These are phyloP conservation scores for Capronia epimyces DNA, from an alignment of 2,329 filamentous ascomycete species.

Conservation along the genomic window DNA sequence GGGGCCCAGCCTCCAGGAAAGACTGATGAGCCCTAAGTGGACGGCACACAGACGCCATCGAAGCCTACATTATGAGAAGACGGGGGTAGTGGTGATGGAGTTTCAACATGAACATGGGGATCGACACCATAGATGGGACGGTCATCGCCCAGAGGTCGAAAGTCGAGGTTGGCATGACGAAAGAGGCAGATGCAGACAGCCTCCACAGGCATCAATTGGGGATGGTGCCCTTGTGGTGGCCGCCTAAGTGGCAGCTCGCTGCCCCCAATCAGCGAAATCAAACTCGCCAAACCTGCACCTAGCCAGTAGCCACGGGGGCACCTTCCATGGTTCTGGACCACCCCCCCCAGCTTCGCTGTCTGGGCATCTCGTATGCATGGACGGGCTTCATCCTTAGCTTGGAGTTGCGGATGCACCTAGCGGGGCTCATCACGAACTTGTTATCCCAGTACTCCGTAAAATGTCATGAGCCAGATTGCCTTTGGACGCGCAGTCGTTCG, in stretches of 20 bases:
- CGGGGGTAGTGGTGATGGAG: not conserved
- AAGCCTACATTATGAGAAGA: not conserved
- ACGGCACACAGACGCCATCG: not conserved
- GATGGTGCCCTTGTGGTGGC: constrained; percentile 5
- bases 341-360: not conserved
- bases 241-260: not conserved
- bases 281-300: not conserved
- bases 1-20: not conserved
- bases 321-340: not conserved
- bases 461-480: too few relatives aligned
- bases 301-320: not conserved
- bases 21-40: not conserved
- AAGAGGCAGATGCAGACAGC: constrained; percentile 9
- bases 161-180: constrained; percentile 15
- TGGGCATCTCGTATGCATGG: not conserved
- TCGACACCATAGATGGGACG: constrained; percentile 10
- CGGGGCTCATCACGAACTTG: too few relatives aligned
- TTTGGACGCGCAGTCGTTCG: too few relatives aligned
- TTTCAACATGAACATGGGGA: constrained; percentile 9
- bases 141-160: not conserved
- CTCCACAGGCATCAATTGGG: constrained; percentile 1
- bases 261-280: not conserved
- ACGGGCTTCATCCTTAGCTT: too few relatives aligned
- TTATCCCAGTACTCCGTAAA: too few relatives aligned
- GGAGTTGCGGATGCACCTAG: too few relatives aligned